Percentiles rank a stretch among this genome's conserved stretches.
phyloP scores from a whole-genome alignment of 2,329 filamentous ascomycete genomes.

The Penicillium sclerotiorum region DNA sequence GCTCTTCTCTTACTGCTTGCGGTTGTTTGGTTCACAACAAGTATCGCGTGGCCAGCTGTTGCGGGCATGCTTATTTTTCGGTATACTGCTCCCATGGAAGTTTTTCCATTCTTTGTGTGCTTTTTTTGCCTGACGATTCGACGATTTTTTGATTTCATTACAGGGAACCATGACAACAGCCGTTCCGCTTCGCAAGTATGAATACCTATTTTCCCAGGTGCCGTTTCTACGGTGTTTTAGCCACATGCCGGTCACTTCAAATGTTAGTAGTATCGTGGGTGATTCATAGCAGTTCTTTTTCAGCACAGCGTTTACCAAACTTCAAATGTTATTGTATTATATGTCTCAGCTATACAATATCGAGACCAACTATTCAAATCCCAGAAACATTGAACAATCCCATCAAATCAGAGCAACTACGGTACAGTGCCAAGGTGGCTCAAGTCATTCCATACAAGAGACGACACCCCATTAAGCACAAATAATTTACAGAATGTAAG shows the following conservation, averaged over 20 bases:
- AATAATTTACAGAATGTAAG: conserved; percentile 28
- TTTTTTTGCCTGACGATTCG: not conserved
- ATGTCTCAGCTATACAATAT: no score
- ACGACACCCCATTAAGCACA: not conserved
- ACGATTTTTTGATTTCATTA: not conserved
- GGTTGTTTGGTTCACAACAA: conserved; percentile 1
- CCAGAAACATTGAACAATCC: no score
- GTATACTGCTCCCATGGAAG: not conserved
- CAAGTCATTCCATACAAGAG: no score
- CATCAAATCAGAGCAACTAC: no score
- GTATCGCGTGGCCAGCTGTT: not conserved
- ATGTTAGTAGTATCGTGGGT: no score
- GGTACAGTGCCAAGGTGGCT: no score
- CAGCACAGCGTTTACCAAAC: no score
- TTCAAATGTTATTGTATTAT: no score
- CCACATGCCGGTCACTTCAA: no score
- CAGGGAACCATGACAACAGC: not conserved
- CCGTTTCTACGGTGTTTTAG: not conserved
- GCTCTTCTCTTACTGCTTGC: not conserved
- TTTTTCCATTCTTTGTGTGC: not conserved
- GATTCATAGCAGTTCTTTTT: no score
- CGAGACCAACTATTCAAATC: no score
- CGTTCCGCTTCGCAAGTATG: not conserved
- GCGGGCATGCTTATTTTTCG: not conserved
- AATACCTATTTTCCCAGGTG: not conserved